A percentile compares a stretch with the other conserved stretches of the same genome.
phyloP scores from a whole-genome alignment of 768 basidiomycete genomes.

The Lactarius trivialis region DNA sequence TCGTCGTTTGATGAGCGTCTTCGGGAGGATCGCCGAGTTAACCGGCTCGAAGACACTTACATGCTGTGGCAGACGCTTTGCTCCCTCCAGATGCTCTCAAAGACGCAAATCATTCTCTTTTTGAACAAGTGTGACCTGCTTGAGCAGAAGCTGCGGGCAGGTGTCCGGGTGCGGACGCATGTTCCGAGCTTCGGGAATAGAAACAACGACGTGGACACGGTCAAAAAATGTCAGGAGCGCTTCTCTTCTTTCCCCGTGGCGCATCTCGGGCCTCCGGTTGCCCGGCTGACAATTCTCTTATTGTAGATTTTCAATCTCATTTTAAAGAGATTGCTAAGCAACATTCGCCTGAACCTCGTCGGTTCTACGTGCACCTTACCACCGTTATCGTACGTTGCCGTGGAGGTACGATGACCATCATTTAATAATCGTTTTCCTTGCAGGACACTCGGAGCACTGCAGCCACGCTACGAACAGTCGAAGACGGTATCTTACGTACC shows the following conservation, averaged over 20 bases:
- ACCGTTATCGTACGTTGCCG: slow-evolving; percentile 60
- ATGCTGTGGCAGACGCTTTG: slow-evolving; percentile 68
- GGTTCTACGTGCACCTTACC: slow-evolving; percentile 68
- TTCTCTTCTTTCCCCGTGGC: slow-evolving; percentile 1
- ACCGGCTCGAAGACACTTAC: slow-evolving; percentile 72
- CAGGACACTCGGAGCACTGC: slow-evolving; percentile 75
- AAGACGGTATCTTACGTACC: slow-evolving; percentile 65
- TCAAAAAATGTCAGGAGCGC: slow-evolving; percentile 53
- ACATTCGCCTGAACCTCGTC: slow-evolving; percentile 55
- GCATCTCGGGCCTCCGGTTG: not conserved
- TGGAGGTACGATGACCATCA: slow-evolving; percentile 7
- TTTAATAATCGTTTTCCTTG: slow-evolving; percentile 11
- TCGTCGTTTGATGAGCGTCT: slow-evolving; percentile 63
- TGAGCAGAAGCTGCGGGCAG: slow-evolving; percentile 63
- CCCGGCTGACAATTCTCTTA: not conserved
- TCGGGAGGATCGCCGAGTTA: slow-evolving; percentile 59
- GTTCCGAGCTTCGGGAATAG: slow-evolving; percentile 71
- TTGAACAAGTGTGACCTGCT: slow-evolving; percentile 76
- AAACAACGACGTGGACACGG: slow-evolving; percentile 62
- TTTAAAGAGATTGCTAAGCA: slow-evolving; percentile 67
- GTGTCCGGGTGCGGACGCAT: slow-evolving; percentile 56
- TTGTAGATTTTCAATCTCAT: slow-evolving; percentile 68
- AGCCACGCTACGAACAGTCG: slow-evolving; percentile 54
- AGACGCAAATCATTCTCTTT: slow-evolving; percentile 65
- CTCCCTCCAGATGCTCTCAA: slow-evolving; percentile 49